These are phyloP conservation scores for Colletotrichum sp. DNA, from an alignment of 2,329 filamentous ascomycete species.

Conservation along the genomic window DNA sequence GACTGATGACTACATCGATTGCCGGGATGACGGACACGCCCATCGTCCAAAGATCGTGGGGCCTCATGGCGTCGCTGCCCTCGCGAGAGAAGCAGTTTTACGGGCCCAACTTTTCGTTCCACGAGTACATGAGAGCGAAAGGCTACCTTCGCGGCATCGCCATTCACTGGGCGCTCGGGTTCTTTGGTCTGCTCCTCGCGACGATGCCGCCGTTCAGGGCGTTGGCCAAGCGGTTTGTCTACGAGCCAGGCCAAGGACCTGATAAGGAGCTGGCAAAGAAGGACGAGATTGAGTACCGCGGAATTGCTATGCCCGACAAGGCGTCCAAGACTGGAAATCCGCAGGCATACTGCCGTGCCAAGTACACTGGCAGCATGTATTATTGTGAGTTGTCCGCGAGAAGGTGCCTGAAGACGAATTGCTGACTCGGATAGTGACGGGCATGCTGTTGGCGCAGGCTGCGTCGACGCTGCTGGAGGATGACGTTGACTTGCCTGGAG, in stretches of 20 bases:
- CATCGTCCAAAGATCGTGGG: constrained; percentile 68
- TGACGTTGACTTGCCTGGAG: constrained; percentile 64
- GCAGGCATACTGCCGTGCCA: constrained; percentile 60
- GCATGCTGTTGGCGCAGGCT: constrained; percentile 65
- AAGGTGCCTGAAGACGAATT: neutral
- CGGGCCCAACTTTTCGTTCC: constrained; percentile 65
- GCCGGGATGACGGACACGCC: constrained; percentile 55
- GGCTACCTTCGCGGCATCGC: constrained; percentile 55
- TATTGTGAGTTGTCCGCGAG: constrained; percentile 51
- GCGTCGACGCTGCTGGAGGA: constrained; percentile 71
- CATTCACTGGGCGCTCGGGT: constrained; percentile 52
- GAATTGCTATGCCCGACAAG: constrained; percentile 65
- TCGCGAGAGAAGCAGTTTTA: constrained; percentile 53
- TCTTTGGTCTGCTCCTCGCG: constrained; percentile 49
- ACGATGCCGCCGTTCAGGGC: constrained; percentile 50
- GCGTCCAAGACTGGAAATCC: constrained; percentile 41
- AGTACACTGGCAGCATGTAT: constrained; percentile 68
- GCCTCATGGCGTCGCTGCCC: constrained; percentile 54
- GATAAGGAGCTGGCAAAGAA: constrained; percentile 57
- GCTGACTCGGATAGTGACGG: constrained; percentile 61
- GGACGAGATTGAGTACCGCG: constrained; percentile 68
- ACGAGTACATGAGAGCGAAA: constrained; percentile 56
- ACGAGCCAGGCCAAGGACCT: constrained; percentile 61
- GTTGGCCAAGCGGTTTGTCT: constrained; percentile 48
- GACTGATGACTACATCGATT: constrained; percentile 59